phyloP scores from a whole-genome alignment of 495 filamentous ascomycete species.

The Rhypophila decipiens region DNA sequence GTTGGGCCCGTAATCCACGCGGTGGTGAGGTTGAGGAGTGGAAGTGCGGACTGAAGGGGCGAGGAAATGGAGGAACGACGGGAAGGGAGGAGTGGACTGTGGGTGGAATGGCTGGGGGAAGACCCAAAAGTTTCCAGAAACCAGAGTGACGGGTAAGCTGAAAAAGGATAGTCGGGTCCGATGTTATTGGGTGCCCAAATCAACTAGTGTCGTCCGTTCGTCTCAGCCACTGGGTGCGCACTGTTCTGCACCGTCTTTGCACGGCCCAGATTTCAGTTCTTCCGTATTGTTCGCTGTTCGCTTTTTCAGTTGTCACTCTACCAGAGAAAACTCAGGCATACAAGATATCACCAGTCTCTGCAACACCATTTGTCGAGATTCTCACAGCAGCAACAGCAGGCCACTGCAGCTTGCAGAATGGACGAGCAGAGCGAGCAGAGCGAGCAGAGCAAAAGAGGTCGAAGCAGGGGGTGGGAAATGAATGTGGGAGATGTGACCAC shows the following conservation, averaged over 20 bases:
- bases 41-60: neutral
- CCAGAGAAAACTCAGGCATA: neutral
- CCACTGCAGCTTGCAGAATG: neutral
- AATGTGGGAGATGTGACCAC: conserved; percentile 19
- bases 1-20: too few species aligned
- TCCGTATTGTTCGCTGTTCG: neutral
- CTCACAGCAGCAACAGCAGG: neutral
- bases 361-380: neutral
- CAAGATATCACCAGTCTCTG: neutral
- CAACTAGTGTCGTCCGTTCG: conserved; percentile 18
- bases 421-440: neutral
- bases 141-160: conserved; percentile 25
- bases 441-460: neutral
- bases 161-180: conserved; percentile 18
- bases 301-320: neutral
- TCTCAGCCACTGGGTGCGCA: conserved; percentile 16
- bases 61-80: neutral
- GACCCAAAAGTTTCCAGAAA: conserved; percentile 25
- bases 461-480: conserved; percentile 16
- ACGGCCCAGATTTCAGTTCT: neutral
- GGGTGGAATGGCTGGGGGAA: conserved; percentile 7
- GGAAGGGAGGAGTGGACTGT: conserved; percentile 3
- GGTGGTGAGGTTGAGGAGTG: too few species aligned
- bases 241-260: conserved; percentile 1
- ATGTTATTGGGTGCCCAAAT: conserved; percentile 19